phyloP scores from a whole-genome alignment of 1,139 yeast genomes.

The Suhomyces coccinellae region DNA sequence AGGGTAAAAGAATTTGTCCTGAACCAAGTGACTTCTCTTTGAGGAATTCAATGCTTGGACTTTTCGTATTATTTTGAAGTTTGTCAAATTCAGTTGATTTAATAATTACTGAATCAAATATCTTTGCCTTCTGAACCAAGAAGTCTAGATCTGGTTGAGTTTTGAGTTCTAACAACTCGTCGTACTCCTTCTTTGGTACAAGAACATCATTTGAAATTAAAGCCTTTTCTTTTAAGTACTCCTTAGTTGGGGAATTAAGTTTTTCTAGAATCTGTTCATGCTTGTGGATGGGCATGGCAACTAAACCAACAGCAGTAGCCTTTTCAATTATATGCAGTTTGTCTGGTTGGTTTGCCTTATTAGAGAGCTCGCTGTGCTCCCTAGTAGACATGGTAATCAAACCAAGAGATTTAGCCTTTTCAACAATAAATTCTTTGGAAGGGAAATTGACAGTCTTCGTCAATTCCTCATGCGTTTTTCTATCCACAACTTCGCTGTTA shows the following conservation, averaged over 20 bases:
- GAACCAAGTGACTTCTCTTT: conserved; percentile 17
- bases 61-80: conserved; percentile 14
- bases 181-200: conserved; percentile 13
- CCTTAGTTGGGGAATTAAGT: conserved; percentile 15
- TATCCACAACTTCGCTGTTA: conserved; percentile 13
- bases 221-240: conserved; percentile 17
- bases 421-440: conserved; percentile 16
- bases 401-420: conserved; percentile 20
- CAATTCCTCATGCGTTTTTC: conserved; percentile 8
- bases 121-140: conserved; percentile 11
- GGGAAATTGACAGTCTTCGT: conserved; percentile 10
- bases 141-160: conserved; percentile 22
- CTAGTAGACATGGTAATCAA: conserved; percentile 15
- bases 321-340: conserved; percentile 33
- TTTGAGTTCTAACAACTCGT: conserved; percentile 10
- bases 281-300: conserved; percentile 19
- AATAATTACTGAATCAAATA: conserved; percentile 10
- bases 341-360: conserved; percentile 33
- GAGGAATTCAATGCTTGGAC: conserved; percentile 29
- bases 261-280: conserved; percentile 14
- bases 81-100: conserved; percentile 14
- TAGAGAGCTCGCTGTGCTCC: conserved; percentile 24
- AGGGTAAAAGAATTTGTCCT: conserved; percentile 14
- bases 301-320: conserved; percentile 29
- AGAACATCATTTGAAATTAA: conserved; percentile 5